Conservation (phyloP, 78 protist species). For the Dictyostelium firmibasis region DNA sequence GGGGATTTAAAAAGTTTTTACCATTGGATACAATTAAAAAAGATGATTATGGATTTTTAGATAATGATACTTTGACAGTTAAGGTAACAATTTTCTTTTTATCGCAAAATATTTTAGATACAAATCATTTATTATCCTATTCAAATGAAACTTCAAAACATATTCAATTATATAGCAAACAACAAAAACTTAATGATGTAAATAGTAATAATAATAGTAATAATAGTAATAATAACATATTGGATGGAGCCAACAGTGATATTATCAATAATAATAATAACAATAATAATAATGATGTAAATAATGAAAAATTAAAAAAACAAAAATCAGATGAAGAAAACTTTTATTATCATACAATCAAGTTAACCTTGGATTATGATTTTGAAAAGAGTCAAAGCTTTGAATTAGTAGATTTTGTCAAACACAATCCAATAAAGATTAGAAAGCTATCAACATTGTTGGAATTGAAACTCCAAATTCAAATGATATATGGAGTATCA, state of each 20-base stretch:
- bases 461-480: constrained; percentile 65
- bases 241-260: background rate
- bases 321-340: constrained; percentile 65
- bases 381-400: constrained; percentile 44
- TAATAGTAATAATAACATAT: background rate
- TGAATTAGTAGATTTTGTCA: constrained; percentile 54
- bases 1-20: constrained; percentile 76
- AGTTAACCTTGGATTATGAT: constrained; percentile 70
- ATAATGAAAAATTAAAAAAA: constrained; percentile 41
- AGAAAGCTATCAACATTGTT: constrained; percentile 57
- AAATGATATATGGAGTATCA: constrained; percentile 70
- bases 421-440: constrained; percentile 54
- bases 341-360: constrained; percentile 67
- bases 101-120: constrained; percentile 61
- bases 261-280: background rate
- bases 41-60: constrained; percentile 52
- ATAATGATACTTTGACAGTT: constrained; percentile 59
- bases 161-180: constrained; percentile 52
- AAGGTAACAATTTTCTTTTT: constrained; percentile 58
- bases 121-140: constrained; percentile 50
- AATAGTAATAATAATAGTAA: background rate
- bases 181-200: background rate
- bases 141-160: constrained; percentile 71
- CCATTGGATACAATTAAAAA: constrained; percentile 38
- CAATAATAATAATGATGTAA: background rate